Evolutionary conservation across 1,284 basidiomycete genomes (phyloP), one percentile per base, ranked within the genome.

Genomic region (Austroboletus novae-zelandiae): DNA sequence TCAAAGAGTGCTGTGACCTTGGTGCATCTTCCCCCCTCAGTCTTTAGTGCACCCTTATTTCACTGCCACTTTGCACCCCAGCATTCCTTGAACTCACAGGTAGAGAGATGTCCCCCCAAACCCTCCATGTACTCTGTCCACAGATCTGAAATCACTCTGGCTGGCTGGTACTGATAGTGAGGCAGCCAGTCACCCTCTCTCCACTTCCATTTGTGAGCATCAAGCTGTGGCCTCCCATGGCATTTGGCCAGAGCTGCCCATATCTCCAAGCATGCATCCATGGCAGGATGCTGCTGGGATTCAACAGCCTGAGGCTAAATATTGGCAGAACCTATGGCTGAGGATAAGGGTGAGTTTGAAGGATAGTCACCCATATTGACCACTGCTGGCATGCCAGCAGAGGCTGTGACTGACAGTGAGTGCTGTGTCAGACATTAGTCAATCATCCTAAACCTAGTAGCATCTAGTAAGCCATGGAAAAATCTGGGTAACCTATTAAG

Each of bases 71-170:
- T 51, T 45, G 58, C 54, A 34, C 49, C 25, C 54, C 59, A 60
- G 2, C 11, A 9, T 42, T 60, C 57, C 4, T 1, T 18, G 5
- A 61, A 51, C 23, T 60, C 56, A 10, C 32, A 6, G 10, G 49
- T 50, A 6, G 49, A 54, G 4, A 61, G 52, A 44, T 31, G 41
- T n/a, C n/a, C n/a, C n/a, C n/a, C n/a, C n/a, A n/a, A n/a, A n/a
- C n/a, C n/a, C n/a, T 1, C 50, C 57, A 55, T 37, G 9, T 55
- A 18, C 25, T 61, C 54, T 32, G 40, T 46, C 57, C 55, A 60
- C 36, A 60, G 27, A 32, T 58, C 55, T 10, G 52, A 49, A 43
- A 61, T 54, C 0, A 4, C 5, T 0, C 3, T 13, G 9, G 52
- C 47, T 1, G 45, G 40, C 40, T 53, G 51, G 14, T 50, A 57